Conservation (phyloP, 2,329 filamentous ascomycete species). For the Cercospora sp. region DNA sequence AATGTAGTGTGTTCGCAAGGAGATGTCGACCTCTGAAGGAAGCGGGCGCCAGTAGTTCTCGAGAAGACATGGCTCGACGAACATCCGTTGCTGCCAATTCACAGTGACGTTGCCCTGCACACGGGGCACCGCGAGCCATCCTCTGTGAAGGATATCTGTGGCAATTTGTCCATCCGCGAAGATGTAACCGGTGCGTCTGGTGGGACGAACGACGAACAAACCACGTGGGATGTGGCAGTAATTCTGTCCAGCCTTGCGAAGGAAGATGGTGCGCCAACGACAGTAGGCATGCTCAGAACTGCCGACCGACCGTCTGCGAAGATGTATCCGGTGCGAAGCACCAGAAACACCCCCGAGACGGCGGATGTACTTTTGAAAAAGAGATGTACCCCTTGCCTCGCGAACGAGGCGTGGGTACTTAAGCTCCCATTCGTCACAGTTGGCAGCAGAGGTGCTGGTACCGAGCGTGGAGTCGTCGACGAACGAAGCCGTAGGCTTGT, state of each 20-base stretch:
- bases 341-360: background rate
- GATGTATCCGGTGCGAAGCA: background rate
- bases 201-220: constrained; percentile 17
- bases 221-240: background rate
- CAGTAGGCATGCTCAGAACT: too few species aligned
- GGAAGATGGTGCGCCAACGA: background rate
- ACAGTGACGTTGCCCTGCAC: constrained; percentile 43
- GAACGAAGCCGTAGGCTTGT: background rate
- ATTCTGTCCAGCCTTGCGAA: background rate
- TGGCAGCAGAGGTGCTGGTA: background rate
- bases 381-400: background rate
- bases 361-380: background rate
- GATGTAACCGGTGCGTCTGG: constrained; percentile 3
- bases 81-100: constrained; percentile 44
- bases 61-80: constrained; percentile 41
- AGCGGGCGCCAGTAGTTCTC: constrained; percentile 38
- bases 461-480: background rate
- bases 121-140: constrained; percentile 47
- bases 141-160: constrained; percentile 45
- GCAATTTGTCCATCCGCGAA: constrained; percentile 34
- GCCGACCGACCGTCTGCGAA: too few species aligned
- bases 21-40: constrained; percentile 23
- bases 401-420: background rate
- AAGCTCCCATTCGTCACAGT: background rate
- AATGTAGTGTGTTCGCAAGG: constrained; percentile 22